These are phyloP conservation scores for Taiwanofungus camphoratus DNA, from an alignment of 1,284 basidiomycete genomes.

Conservation along the genomic window DNA sequence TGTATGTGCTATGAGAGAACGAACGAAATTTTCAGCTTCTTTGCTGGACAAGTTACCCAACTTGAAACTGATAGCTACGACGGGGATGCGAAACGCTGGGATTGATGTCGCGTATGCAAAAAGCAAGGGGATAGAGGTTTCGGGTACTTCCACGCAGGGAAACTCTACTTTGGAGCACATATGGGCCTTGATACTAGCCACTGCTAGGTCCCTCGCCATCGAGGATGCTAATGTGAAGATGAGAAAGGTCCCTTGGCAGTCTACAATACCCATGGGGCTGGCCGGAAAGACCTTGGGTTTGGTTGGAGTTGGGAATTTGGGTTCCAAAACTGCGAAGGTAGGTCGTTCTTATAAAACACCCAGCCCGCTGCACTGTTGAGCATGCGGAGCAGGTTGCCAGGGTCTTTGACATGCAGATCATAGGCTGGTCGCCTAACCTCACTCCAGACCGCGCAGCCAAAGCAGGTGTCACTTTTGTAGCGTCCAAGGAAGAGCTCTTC, in stretches of 20 bases:
- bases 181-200: constrained; percentile 59
- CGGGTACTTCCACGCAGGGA: constrained; percentile 43
- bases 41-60: constrained; percentile 52
- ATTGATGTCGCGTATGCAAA: constrained; percentile 46
- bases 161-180: constrained; percentile 55
- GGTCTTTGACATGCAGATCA: constrained; percentile 52
- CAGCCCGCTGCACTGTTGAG: constrained; percentile 3
- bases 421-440: constrained; percentile 61
- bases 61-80: constrained; percentile 53
- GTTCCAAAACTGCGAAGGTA: constrained; percentile 42
- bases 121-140: constrained; percentile 48
- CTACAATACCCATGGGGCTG: constrained; percentile 46
- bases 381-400: constrained; percentile 42
- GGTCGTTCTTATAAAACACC: constrained; percentile 10
- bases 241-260: constrained; percentile 50
- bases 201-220: constrained; percentile 43
- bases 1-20: constrained; percentile 63
- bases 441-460: constrained; percentile 49
- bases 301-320: constrained; percentile 54
- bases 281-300: constrained; percentile 51
- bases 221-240: constrained; percentile 48
- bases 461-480: constrained; percentile 43
- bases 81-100: constrained; percentile 44
- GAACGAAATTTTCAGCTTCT: constrained; percentile 49
- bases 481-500: constrained; percentile 49